Evolutionary conservation across 2,329 filamentous ascomycete species (phyloP), one percentile per base, ranked within the genome.

Genomic region (Xylariaceae sp.): DNA sequence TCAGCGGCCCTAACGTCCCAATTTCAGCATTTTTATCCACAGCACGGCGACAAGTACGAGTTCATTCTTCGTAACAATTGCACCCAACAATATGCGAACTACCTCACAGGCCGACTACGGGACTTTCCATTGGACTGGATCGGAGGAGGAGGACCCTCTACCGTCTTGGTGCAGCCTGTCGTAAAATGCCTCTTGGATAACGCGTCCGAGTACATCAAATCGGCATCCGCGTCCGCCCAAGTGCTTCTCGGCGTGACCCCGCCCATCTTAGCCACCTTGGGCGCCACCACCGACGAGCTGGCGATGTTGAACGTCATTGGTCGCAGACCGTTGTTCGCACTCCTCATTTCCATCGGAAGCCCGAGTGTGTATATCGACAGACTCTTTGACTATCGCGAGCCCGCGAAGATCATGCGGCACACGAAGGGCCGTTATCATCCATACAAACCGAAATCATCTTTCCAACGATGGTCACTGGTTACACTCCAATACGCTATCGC

Each of bases 191-290:
- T 63, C 18, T 55, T 63, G 21, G 50, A 59, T n/a, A 35, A 57
- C n/a, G 44, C 41, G 3, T 53, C 60, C 41, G 62, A 66, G 27
- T 66, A 63, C 41, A 58, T 62, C 47, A 65, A 65, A 27, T 47
- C 58, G 4, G 60, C 49, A 2, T 55, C 58, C 35, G 54, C 64
- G 2, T 55, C 58, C 4, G 60, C 63, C 13, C 59, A 64, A 27
- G 64, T 64, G 7, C 43, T 65, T 9, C 61, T 66, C 15, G 61
- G 64, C 48, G 44, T 66, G 15, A 59, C 58, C 6, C 64, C 61
- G 18, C 60, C 59, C 1, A 46, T 66, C 23, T 43, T 66, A 6
- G 48, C 58, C 0, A 33, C 58, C n/a, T 32, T 64, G 16, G 59
- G 56, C 11, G 36, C 59, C 8, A 61, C 49, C 35, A 57, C 58